Conservation (phyloP, 2,329 filamentous ascomycete species). For the Neofusicoccum sp. region DNA sequence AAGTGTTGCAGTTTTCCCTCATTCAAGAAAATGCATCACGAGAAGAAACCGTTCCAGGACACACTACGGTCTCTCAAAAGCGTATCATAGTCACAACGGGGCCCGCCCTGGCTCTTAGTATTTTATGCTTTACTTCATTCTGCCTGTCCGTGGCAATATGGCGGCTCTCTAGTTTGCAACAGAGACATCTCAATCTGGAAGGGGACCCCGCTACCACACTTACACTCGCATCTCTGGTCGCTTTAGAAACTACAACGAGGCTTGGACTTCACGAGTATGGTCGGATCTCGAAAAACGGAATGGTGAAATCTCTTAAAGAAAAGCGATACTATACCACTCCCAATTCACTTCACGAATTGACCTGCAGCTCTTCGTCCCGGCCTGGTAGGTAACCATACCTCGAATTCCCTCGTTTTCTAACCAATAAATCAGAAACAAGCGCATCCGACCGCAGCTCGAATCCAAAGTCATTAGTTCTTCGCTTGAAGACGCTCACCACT, state of each 20-base stretch:
- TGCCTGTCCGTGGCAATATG: not conserved
- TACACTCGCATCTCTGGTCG: not conserved
- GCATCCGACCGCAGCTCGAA: not conserved
- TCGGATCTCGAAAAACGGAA: not conserved
- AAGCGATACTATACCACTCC: not conserved
- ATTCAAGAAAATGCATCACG: not conserved
- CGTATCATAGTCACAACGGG: not conserved
- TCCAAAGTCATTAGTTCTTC: not conserved
- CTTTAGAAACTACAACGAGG: not conserved
- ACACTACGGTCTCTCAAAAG: not conserved
- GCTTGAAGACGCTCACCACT: not conserved
- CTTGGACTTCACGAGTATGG: not conserved
- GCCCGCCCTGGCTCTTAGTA: not conserved
- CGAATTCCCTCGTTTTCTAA: not conserved
- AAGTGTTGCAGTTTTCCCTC: not conserved
- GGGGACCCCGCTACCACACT: not conserved
- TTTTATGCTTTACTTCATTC: not conserved
- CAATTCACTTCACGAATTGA: not conserved
- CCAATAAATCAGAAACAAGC: not conserved
- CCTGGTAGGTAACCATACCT: not conserved
- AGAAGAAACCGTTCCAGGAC: not conserved
- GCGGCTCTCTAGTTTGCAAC: not conserved
- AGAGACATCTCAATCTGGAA: not conserved
- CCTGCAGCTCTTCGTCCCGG: rapidly evolving
- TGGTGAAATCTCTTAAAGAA: not conserved